phyloP scores from a whole-genome alignment of 306 rosid species.

The Quercus engelmannii region DNA sequence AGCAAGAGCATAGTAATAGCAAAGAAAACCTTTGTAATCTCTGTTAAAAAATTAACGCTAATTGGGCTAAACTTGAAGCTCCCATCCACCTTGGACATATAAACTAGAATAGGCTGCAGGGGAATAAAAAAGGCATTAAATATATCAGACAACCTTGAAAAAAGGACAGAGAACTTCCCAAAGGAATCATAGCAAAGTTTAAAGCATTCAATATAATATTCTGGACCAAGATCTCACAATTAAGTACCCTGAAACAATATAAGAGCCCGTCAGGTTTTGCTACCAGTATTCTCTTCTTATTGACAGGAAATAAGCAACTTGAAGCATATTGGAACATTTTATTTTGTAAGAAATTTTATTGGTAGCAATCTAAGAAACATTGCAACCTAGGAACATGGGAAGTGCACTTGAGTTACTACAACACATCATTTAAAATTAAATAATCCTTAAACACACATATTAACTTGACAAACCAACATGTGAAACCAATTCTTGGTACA shows the following conservation, averaged over 20 bases:
- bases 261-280: neutral
- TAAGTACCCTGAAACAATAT: neutral
- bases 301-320: neutral
- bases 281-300: neutral
- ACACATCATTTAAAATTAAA: no score
- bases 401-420: no score
- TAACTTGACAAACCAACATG: neutral
- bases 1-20: slow-evolving; percentile 85
- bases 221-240: neutral
- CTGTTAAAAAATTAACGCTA: slow-evolving; percentile 97
- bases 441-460: no score
- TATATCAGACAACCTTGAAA: slow-evolving; percentile 14
- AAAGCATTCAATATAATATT: neutral
- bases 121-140: slow-evolving; percentile 23
- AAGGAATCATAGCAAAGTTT: neutral
- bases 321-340: neutral
- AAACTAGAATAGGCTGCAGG: slow-evolving; percentile 93
- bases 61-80: slow-evolving; percentile 95
- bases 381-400: no score
- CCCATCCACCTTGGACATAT: slow-evolving; percentile 99
- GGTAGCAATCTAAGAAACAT: no score
- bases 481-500: no score
- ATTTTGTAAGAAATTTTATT: no score
- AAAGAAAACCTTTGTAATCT: slow-evolving; percentile 79
- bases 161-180: slow-evolving; percentile 3